Conservation (phyloP, 768 basidiomycete species). For the Boletales sp. region DNA sequence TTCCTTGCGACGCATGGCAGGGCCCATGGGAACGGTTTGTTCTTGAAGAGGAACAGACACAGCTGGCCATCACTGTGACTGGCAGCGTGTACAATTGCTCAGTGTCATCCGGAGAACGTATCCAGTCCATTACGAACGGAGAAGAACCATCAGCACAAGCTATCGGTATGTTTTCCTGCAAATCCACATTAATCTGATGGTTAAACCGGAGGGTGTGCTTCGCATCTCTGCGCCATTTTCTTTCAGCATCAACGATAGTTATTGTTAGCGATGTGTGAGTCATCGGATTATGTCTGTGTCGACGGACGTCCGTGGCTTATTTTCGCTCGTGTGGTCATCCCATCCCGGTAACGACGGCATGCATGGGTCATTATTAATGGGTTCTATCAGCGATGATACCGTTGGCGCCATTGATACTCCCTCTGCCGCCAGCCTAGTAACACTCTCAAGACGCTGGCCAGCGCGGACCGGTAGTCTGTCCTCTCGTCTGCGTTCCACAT, state of each 20-base stretch:
- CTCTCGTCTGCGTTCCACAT: background rate
- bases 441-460: slow-evolving; percentile 12
- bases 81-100: slow-evolving; percentile 41
- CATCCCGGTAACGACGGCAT: slow-evolving; percentile 35
- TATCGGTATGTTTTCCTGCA: slow-evolving; percentile 32
- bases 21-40: slow-evolving; percentile 45
- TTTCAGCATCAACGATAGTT: slow-evolving; percentile 22
- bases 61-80: slow-evolving; percentile 39
- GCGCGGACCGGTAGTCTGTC: background rate
- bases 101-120: slow-evolving; percentile 29
- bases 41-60: slow-evolving; percentile 43
- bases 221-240: background rate
- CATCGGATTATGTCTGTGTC: background rate
- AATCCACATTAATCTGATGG: background rate
- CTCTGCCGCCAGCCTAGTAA: background rate
- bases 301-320: background rate
- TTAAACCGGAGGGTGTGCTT: background rate
- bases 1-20: slow-evolving; percentile 22
- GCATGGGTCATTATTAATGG: slow-evolving; percentile 18
- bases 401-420: slow-evolving; percentile 3
- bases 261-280: slow-evolving; percentile 44
- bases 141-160: slow-evolving; percentile 29
- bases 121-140: slow-evolving; percentile 42
- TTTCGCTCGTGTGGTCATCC: background rate
- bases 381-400: slow-evolving; percentile 1